These are phyloP conservation scores for Aphanomyces invadans DNA, from an alignment of 352 stramenopile species.

Conservation along the genomic window DNA sequence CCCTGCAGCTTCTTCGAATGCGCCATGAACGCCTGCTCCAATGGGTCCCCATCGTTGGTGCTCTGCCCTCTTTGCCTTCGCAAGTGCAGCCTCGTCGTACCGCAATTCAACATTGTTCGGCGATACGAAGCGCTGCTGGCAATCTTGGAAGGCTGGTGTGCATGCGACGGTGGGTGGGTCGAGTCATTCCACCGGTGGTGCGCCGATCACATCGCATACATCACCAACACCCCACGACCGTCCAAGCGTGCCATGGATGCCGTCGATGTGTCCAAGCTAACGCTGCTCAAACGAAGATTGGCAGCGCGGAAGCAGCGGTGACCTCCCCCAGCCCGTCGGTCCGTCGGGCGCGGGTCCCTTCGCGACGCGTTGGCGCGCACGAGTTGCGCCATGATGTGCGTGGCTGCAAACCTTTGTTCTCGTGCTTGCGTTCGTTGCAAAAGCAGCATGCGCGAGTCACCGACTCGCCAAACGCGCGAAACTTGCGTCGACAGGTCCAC, in stretches of 20 bases:
- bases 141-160: background rate
- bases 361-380: too few species aligned
- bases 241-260: background rate
- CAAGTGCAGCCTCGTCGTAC: constrained; percentile 13
- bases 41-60: background rate
- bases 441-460: too few species aligned
- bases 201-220: background rate
- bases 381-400: too few species aligned
- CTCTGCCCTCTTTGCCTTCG: constrained; percentile 16
- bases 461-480: too few species aligned
- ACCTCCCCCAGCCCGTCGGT: too few species aligned
- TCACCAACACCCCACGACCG: constrained; percentile 15
- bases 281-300: background rate
- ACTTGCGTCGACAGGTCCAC: too few species aligned
- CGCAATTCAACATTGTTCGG: constrained; percentile 22
- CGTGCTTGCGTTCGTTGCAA: too few species aligned
- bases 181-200: constrained; percentile 2
- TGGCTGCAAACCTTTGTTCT: too few species aligned
- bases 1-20: constrained; percentile 9
- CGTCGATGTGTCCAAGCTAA: background rate
- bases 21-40: background rate
- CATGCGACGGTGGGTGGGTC: background rate
- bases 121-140: constrained; percentile 3
- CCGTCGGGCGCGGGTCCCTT: too few species aligned
- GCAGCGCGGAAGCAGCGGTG: background rate